A percentile compares a stretch with the other conserved stretches of the same genome.
phyloP scores from a whole-genome alignment of 371 early-diverging fungal species.

The Gilbertella persicaria region DNA sequence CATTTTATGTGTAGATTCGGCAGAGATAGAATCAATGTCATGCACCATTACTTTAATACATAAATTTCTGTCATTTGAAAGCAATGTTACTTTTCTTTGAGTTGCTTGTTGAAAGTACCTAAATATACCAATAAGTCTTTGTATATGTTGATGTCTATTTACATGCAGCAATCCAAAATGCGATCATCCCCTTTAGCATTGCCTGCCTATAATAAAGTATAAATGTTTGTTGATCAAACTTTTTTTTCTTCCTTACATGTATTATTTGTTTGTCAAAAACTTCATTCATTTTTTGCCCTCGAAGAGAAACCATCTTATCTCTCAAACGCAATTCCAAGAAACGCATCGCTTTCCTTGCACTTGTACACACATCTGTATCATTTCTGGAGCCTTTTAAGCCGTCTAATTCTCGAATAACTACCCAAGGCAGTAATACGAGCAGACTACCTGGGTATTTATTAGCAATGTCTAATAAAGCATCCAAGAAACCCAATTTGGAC shows the following conservation, averaged over 20 bases:
- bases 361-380: not conserved
- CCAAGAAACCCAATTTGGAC: constrained; percentile 35
- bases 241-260: constrained; percentile 6
- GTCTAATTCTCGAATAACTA: constrained; percentile 42
- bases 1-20: constrained; percentile 26
- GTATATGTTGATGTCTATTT: not conserved
- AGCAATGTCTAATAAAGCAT: constrained; percentile 23
- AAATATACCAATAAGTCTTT: not conserved
- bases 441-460: constrained; percentile 24
- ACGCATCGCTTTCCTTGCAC: constrained; percentile 38
- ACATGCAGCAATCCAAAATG: constrained; percentile 47
- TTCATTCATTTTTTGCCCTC: constrained; percentile 38
- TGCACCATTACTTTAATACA: constrained; percentile 52
- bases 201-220: not conserved
- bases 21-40: constrained; percentile 31
- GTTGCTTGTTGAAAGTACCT: constrained; percentile 27
- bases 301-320: constrained; percentile 14
- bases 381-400: constrained; percentile 27
- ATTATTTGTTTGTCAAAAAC: constrained; percentile 12
- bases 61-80: constrained; percentile 46
- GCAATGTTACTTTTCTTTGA: constrained; percentile 18
- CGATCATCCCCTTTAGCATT: constrained; percentile 34
- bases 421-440: constrained; percentile 40
- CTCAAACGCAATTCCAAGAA: constrained; percentile 28
- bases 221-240: no score